A percentile compares a stretch with the other conserved stretches of the same genome.
phyloP scores from a whole-genome alignment of 2,329 filamentous ascomycete species.

The Penicillium hordei region DNA sequence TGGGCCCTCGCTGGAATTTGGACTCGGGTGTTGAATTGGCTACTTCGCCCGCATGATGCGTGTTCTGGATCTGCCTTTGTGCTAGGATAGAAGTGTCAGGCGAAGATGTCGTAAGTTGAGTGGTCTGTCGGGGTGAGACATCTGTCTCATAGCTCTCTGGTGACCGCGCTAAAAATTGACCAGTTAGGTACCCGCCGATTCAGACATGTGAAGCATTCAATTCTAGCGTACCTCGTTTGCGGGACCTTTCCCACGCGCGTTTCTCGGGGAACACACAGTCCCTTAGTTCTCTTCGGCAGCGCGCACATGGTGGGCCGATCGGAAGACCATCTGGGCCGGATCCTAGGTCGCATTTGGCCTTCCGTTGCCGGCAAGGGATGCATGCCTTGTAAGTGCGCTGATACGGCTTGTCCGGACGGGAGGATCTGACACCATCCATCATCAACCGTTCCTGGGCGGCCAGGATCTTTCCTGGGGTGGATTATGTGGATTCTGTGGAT shows the following conservation, averaged over 20 bases:
- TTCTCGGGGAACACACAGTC: slow-evolving; percentile 51
- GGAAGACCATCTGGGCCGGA: slow-evolving; percentile 41
- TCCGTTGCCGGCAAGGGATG: slow-evolving; percentile 53
- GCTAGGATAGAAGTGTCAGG: not conserved
- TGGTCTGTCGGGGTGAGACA: slow-evolving; percentile 5
- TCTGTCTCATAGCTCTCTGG: slow-evolving; percentile 10
- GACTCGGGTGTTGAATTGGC: not conserved
- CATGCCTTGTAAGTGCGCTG: slow-evolving; percentile 58
- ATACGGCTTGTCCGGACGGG: slow-evolving; percentile 40
- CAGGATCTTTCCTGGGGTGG: slow-evolving; percentile 13
- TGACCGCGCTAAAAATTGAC: slow-evolving; percentile 17
- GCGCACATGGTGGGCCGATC: slow-evolving; percentile 46
- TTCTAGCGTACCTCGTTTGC: slow-evolving; percentile 33
- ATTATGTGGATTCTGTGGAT: slow-evolving; percentile 13
- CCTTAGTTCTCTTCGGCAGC: slow-evolving; percentile 53
- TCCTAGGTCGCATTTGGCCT: slow-evolving; percentile 53
- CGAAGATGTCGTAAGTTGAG: not conserved
- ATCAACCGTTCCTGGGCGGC: slow-evolving; percentile 20
- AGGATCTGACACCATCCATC: slow-evolving; percentile 26
- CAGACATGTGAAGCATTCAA: not conserved
- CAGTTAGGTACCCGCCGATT: slow-evolving; percentile 10
- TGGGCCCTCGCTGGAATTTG: not conserved
- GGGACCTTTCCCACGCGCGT: slow-evolving; percentile 42
- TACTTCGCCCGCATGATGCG: not conserved
- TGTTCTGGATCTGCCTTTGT: not conserved